Base-by-base conservation (phyloP, 768 basidiomycete genomes). In the Pisolithus microcarpus region DNA sequence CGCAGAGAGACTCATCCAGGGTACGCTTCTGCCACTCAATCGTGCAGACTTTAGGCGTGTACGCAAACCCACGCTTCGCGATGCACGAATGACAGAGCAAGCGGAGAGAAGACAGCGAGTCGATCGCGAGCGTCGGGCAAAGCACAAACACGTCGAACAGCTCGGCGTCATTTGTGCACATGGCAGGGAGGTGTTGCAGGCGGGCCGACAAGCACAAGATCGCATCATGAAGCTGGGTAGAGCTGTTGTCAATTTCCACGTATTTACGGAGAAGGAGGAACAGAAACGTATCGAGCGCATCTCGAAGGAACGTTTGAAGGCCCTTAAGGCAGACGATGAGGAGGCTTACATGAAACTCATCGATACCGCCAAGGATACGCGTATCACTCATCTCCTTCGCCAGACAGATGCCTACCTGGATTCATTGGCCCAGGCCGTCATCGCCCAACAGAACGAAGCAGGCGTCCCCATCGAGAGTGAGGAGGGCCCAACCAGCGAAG, bases 321-420 rank as follows among this genome's bases (percentile, higher is more conserved):
- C 95, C 7, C 82, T 98, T 58, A 93, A 95, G 71, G 88, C 88
- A 26, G 94, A 98, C 64, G 95, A 99, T 72, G 96, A 99, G 74
- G 96, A 97, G 70, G 94, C 91, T n/a, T 99, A 99, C 70, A 86
- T 97, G 81, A 93, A 93, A 65, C 87, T 99, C 61, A 91, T 99
- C 61, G 96, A 98, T 67, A 96, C 94, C 16, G 95, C 95, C 52
- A 99, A 99, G 68, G 96, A 99, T 62, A 97, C 95, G 9, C 87
- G 96, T 69, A 97, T 99, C 70, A 96, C 94, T 0, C 96, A 98
- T 70, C 75, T 98, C 24, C 75, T 99, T 51, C 77, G 86, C 40
- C 95, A 98, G 71, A 99, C 96, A 8, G 95, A 99, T 61, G 61
- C 83, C 0, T 99, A 92, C 71, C 84, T 99, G 59, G 95, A 98